Conservation (phyloP, 169 alveolate genomes). For the Besnoitia besnoiti region DNA sequence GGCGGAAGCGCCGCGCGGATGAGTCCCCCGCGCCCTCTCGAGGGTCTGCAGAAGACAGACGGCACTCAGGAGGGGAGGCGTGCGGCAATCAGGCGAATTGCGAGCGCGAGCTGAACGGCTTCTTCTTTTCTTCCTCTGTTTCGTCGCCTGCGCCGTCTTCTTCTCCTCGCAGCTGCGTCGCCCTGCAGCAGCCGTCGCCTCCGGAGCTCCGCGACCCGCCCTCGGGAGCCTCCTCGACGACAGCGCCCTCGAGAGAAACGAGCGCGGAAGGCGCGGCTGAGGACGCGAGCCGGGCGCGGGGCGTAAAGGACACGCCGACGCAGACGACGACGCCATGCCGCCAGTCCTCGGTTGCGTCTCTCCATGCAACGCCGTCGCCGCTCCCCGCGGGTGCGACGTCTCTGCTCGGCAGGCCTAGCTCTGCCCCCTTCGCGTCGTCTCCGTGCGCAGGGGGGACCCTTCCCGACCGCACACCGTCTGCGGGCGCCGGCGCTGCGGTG, state of each 20-base stretch:
- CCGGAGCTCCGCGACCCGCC: no score
- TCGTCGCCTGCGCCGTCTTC: neutral
- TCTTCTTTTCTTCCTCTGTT: neutral
- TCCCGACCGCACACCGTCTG: no score
- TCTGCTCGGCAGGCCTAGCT: no score
- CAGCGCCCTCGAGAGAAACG: neutral
- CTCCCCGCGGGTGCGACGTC: neutral
- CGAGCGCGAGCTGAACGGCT: neutral
- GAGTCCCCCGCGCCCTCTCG: no score
- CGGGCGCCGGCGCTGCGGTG: no score
- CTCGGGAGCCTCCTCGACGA: neutral
- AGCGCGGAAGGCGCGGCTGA: neutral
- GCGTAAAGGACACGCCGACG: neutral
- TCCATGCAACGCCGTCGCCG: neutral
- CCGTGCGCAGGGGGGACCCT: no score
- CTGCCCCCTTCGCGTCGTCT: no score
- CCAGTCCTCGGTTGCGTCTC: neutral
- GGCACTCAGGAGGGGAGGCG: no score
- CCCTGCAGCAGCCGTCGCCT: no score
- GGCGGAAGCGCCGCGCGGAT: no score
- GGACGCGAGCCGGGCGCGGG: neutral
- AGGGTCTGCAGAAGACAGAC: no score
- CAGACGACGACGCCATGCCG: neutral
- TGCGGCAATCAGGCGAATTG: no score
- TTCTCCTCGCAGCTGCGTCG: neutral